Evolutionary conservation across 2,329 filamentous ascomycete genomes (phyloP), one percentile per base, ranked within the genome.

Genomic region (Aureobasidium musti): DNA sequence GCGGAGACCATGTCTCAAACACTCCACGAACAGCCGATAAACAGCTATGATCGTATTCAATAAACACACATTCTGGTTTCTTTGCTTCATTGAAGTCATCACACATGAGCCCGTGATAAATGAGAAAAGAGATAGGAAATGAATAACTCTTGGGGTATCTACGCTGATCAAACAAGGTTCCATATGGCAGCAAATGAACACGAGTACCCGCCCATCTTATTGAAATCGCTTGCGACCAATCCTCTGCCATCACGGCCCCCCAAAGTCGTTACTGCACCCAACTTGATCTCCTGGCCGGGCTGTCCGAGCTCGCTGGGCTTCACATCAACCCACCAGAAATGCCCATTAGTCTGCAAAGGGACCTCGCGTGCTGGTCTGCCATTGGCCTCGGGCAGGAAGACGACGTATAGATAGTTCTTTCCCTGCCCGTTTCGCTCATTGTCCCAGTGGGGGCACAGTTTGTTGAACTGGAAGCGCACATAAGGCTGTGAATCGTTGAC

Each of bases 291-390:
- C 77, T 92, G 80, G 72, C 91, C 91, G 0, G 87, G 85, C 0
- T 81, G 81, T 0, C 91, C 91, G 23, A 96, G 79, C 67, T 88
- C 84, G 37, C 81, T 77, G 0, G 86, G 80, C 4, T 76, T 73
- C 3, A 97, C 84, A 77, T 97, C 94, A 1, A 87, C 78, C 87
- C 91, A 96, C 86, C 90, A 96, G 78, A 89, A 89, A 17, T 90
- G 91, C 68, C 94, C 90, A n/a, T 86, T 89, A 13, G 79, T 72
- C 75, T 91, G 85, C 65, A 97, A 86, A 0, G 90, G 86, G 1
- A 94, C 78, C 65, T 86, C 83, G 50, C 92, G 87, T 11, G 89
- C 84, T 60, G 88, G 86, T 8, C 84, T 80, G 0, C 90, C 91
- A 71, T 92, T 87, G 3, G 83, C 71, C 0, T 87, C 89, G 30